Evolutionary conservation across 1,139 yeast genomes (phyloP).

Genomic region (Debaryomyces coudertii): DNA sequence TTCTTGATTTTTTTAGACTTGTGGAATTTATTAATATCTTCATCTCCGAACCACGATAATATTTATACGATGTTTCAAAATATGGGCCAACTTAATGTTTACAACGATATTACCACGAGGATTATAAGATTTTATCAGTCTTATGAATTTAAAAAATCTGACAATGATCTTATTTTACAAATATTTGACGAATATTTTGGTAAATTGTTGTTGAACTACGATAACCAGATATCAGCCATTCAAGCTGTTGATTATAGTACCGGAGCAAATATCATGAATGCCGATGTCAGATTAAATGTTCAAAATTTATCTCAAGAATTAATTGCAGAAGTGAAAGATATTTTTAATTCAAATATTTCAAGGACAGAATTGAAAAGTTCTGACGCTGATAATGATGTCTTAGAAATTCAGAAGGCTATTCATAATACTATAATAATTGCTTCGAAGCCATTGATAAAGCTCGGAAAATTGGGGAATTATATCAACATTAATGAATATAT

Average conservation of each 20-base stretch:
- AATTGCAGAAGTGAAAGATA: slow-evolving; percentile 23
- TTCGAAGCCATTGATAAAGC: slow-evolving; percentile 26
- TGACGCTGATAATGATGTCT: slow-evolving; percentile 15
- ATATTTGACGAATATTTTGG: slow-evolving; percentile 15
- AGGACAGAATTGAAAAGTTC: slow-evolving; percentile 11
- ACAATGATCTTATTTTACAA: slow-evolving; percentile 23
- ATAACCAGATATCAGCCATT: slow-evolving; percentile 4
- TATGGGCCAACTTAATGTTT: slow-evolving; percentile 29
- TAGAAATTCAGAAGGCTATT: slow-evolving; percentile 22
- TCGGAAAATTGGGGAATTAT: slow-evolving; percentile 32
- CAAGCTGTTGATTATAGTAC: slow-evolving; percentile 3
- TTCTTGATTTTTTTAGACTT: slow-evolving; percentile 30
- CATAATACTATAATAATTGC: slow-evolving; percentile 20
- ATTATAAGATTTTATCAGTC: slow-evolving; percentile 31
- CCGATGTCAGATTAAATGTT: slow-evolving; percentile 27
- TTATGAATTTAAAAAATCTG: slow-evolving; percentile 18
- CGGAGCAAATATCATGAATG: slow-evolving; percentile 19
- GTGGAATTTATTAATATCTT: slow-evolving; percentile 32
- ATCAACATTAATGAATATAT: slow-evolving; percentile 23
- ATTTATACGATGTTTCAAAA: slow-evolving; percentile 28
- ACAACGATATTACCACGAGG: slow-evolving; percentile 28
- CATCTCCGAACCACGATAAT: slow-evolving; percentile 20
- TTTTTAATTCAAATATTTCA: slow-evolving; percentile 10
- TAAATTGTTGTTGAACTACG: slow-evolving; percentile 14
- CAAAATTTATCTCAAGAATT: slow-evolving; percentile 27